Conservation (phyloP, 2,329 filamentous ascomycete species). For the Aspergillus tanneri region DNA sequence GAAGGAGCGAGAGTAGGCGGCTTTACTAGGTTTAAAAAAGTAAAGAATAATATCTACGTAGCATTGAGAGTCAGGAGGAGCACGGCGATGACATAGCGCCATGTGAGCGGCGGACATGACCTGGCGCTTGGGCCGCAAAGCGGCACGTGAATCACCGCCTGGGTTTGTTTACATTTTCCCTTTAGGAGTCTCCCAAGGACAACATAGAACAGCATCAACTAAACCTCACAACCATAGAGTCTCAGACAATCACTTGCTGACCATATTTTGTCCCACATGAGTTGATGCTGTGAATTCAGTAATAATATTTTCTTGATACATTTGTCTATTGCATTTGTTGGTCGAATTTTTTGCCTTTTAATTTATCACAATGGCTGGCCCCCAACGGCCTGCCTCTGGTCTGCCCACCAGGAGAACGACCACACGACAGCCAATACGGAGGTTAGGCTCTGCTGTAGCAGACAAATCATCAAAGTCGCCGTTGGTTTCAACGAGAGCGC, state of each 20-base stretch:
- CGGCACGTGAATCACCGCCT: constrained; percentile 16
- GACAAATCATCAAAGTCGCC: constrained; percentile 61
- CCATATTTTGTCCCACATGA: neutral
- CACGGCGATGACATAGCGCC: constrained; percentile 21
- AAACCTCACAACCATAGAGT: too few species aligned
- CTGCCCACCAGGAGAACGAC: constrained; percentile 48
- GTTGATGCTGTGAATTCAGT: neutral
- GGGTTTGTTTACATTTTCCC: constrained; percentile 37
- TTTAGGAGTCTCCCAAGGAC: constrained; percentile 19
- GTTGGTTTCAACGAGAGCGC: constrained; percentile 65
- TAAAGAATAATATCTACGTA: neutral
- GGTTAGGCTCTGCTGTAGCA: constrained; percentile 54
- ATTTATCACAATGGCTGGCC: constrained; percentile 51
- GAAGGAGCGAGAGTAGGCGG: neutral
- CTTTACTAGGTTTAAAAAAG: neutral
- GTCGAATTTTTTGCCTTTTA: neutral
- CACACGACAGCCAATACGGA: constrained; percentile 52
- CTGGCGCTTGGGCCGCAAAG: constrained; percentile 8
- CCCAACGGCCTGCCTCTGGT: constrained; percentile 51
- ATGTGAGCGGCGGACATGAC: constrained; percentile 30
- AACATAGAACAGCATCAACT: constrained; percentile 9
- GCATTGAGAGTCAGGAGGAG: neutral
- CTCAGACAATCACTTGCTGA: neutral
- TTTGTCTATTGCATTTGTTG: neutral
- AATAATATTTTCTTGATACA: neutral